phyloP scores from a whole-genome alignment of 345 rosid species.

The Brassica carinata region DNA sequence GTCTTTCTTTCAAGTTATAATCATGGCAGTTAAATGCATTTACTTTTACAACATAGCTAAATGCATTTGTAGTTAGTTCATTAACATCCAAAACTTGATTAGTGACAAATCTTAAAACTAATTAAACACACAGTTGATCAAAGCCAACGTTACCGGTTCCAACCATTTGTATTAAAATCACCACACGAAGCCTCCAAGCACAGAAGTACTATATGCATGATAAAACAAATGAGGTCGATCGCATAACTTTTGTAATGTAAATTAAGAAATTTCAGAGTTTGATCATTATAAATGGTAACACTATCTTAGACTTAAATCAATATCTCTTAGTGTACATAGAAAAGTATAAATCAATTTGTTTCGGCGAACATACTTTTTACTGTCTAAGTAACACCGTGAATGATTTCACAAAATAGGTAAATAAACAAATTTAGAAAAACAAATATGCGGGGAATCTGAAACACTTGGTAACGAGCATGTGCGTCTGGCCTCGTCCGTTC shows the following conservation, averaged over 20 bases:
- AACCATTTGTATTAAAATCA: conserved; percentile 15
- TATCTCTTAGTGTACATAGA: neutral
- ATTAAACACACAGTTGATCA: neutral
- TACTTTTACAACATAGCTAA: neutral
- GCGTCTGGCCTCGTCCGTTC: conserved; percentile 38
- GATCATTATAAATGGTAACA: neutral
- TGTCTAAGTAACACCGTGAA: conserved; percentile 7
- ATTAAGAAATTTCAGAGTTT: neutral
- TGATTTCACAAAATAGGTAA: neutral
- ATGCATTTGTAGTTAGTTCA: neutral
- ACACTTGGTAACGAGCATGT: conserved; percentile 31
- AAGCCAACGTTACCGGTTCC: conserved; percentile 5
- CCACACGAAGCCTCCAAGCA: neutral
- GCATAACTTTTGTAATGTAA: neutral
- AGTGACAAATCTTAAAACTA: conserved; percentile 1
- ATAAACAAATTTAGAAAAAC: neutral
- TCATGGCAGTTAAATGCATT: conserved; percentile 22
- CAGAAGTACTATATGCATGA: neutral
- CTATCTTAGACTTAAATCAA: neutral
- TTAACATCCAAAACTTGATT: neutral
- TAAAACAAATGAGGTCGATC: neutral
- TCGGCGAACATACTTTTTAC: neutral
- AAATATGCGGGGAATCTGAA: conserved; percentile 30
- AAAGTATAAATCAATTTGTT: neutral
- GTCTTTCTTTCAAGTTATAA: conserved; percentile 23